These are phyloP conservation scores for Echinosphaeria canescens DNA, from an alignment of 2,329 filamentous ascomycete genomes.

Conservation along the genomic window DNA sequence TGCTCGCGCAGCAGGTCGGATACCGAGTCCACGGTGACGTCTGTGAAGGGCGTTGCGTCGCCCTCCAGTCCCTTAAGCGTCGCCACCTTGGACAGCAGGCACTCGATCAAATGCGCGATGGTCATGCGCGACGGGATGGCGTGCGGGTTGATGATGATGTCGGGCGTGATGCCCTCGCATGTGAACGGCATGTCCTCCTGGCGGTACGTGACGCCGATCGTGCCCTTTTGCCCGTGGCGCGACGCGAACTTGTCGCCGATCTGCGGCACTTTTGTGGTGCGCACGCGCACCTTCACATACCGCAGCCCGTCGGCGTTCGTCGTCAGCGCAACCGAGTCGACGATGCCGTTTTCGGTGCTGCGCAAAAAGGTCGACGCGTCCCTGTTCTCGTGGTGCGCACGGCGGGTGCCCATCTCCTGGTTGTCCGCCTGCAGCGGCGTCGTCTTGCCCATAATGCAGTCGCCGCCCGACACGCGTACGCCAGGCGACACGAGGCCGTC, in stretches of 20 bases:
- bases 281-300: constrained; percentile 92
- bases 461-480: constrained; percentile 86
- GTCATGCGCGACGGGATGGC: constrained; percentile 99
- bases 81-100: constrained; percentile 87
- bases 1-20: constrained; percentile 71
- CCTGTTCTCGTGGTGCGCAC: constrained; percentile 74
- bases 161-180: constrained; percentile 72
- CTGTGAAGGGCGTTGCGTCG: constrained; percentile 93
- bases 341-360: constrained; percentile 91
- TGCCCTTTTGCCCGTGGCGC: constrained; percentile 97
- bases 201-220: constrained; percentile 93
- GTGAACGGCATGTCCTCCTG: constrained; percentile 99
- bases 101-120: constrained; percentile 99
- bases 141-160: constrained; percentile 98
- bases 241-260: constrained; percentile 99
- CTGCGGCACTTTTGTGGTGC: constrained; percentile 94
- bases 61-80: constrained; percentile 88
- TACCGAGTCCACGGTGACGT: constrained; percentile 87
- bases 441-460: constrained; percentile 98
- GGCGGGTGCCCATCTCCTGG: constrained; percentile 83
- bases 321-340: constrained; percentile 83
- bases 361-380: constrained; percentile 90
- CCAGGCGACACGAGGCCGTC: constrained; percentile 91
- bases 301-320: constrained; percentile 88
- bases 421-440: constrained; percentile 84